These are phyloP conservation scores for Evernia prunastri DNA, from an alignment of 495 filamentous ascomycete species.

Conservation along the genomic window DNA sequence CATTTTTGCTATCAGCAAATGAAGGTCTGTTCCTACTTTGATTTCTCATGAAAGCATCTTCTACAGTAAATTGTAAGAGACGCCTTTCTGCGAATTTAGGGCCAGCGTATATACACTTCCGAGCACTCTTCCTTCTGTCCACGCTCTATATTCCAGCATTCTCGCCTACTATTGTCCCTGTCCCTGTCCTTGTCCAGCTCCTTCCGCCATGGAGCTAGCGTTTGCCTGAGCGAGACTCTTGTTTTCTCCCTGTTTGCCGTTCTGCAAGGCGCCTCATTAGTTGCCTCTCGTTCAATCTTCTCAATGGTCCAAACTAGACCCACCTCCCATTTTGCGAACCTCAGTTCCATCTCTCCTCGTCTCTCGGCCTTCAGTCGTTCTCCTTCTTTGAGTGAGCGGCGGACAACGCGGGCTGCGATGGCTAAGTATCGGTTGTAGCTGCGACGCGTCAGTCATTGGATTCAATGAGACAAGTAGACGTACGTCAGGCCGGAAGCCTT, in stretches of 20 bases:
- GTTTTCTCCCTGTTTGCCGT: slow-evolving; percentile 90
- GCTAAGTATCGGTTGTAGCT: slow-evolving; percentile 52
- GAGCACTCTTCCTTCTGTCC: neutral
- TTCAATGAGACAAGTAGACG: slow-evolving; percentile 28
- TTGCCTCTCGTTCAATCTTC: slow-evolving; percentile 4
- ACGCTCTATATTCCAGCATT: neutral
- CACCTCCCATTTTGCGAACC: slow-evolving; percentile 96
- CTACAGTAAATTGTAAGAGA: neutral
- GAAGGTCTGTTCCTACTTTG: neutral
- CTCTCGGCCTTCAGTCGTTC: slow-evolving; percentile 80
- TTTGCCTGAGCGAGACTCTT: slow-evolving; percentile 71
- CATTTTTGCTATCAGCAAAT: neutral
- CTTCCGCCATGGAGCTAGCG: slow-evolving; percentile 51
- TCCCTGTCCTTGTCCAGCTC: slow-evolving; percentile 27
- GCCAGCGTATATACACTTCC: slow-evolving; percentile 1
- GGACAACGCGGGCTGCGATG: slow-evolving; percentile 50
- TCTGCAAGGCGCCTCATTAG: slow-evolving; percentile 46
- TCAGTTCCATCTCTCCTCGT: slow-evolving; percentile 81
- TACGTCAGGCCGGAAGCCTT: slow-evolving; percentile 97
- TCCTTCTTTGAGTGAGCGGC: slow-evolving; percentile 91
- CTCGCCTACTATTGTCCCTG: slow-evolving; percentile 12
- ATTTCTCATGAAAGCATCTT: neutral
- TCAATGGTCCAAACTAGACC: slow-evolving; percentile 36
- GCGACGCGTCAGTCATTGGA: slow-evolving; percentile 23
- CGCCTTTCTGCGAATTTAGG: neutral